Evolutionary conservation across 345 rosid species (phyloP).

Genomic region (Pseudoturritis turrita): DNA sequence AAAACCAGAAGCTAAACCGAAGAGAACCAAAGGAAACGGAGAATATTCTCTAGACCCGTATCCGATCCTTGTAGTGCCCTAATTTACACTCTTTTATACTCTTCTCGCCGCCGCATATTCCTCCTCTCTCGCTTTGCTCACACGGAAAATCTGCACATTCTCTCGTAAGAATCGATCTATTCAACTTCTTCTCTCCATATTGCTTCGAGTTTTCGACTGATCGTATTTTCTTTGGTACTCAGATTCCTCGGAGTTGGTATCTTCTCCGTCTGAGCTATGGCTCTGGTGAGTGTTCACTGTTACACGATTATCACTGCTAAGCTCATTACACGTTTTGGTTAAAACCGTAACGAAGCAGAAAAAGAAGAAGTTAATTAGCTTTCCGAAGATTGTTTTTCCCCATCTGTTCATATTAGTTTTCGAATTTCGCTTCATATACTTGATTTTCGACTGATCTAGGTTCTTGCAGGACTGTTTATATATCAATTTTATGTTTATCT

Average conservation of each 20-base stretch:
- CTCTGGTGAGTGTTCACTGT: constrained; percentile 46
- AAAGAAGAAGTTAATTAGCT: background rate
- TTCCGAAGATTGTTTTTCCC: background rate
- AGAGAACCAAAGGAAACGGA: background rate
- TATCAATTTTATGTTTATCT: background rate
- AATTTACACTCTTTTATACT: background rate
- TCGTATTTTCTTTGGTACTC: background rate
- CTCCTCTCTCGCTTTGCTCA: background rate
- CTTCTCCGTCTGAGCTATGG: constrained; percentile 51
- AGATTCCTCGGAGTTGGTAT: constrained; percentile 29
- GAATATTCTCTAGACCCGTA: constrained; percentile 3
- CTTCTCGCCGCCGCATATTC: background rate
- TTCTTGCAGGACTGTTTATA: background rate
- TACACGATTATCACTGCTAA: background rate
- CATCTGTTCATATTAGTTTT: background rate
- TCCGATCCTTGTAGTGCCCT: background rate
- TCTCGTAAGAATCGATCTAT: constrained; percentile 2
- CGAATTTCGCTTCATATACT: background rate
- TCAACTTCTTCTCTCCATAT: background rate
- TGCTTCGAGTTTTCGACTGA: background rate
- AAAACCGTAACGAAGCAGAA: background rate
- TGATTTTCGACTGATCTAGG: background rate
- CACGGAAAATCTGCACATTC: background rate
- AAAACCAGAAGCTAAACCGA: constrained; percentile 14
- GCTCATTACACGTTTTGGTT: background rate